phyloP scores from a whole-genome alignment of 192 early-diverging fungal species.

The Coemansia sp. region DNA sequence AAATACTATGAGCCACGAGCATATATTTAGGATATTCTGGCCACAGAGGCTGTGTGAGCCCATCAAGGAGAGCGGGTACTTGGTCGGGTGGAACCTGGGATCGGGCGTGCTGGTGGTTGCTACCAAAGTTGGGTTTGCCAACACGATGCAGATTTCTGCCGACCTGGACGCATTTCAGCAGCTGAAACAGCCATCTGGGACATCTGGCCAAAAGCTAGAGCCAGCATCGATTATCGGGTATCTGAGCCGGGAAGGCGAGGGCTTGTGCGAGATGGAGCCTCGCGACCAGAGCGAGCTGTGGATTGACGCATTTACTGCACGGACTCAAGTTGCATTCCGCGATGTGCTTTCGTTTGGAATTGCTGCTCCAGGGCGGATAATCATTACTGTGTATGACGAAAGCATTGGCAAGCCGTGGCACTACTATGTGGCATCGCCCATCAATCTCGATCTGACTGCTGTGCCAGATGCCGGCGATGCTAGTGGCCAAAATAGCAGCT shows the following conservation, averaged over 20 bases:
- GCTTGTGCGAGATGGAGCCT: slow-evolving; percentile 43
- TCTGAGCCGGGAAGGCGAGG: slow-evolving; percentile 51
- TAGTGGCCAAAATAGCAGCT: not conserved
- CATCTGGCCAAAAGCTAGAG: not conserved
- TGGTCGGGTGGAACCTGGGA: slow-evolving; percentile 45
- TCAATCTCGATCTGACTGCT: slow-evolving; percentile 38
- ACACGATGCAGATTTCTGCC: slow-evolving; percentile 21
- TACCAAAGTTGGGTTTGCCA: slow-evolving; percentile 38
- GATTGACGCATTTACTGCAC: slow-evolving; percentile 48
- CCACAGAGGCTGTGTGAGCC: slow-evolving; percentile 33
- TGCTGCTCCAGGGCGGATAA: slow-evolving; percentile 15
- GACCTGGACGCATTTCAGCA: slow-evolving; percentile 30
- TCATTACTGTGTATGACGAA: slow-evolving; percentile 43
- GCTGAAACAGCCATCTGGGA: not conserved
- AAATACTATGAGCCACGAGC: not conserved
- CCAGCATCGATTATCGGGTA: slow-evolving; percentile 39
- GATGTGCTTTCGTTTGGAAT: slow-evolving; percentile 18
- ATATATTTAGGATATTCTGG: slow-evolving; percentile 45
- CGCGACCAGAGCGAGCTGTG: slow-evolving; percentile 44
- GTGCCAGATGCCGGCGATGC: not conserved
- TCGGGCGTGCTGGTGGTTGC: slow-evolving; percentile 37
- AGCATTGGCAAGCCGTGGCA: slow-evolving; percentile 38
- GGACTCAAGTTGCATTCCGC: slow-evolving; percentile 47
- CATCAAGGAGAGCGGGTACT: slow-evolving; percentile 35
- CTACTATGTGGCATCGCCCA: slow-evolving; percentile 41